These are phyloP conservation scores for Mycena belliarum DNA, from an alignment of 768 basidiomycete genomes.

Conservation along the genomic window DNA sequence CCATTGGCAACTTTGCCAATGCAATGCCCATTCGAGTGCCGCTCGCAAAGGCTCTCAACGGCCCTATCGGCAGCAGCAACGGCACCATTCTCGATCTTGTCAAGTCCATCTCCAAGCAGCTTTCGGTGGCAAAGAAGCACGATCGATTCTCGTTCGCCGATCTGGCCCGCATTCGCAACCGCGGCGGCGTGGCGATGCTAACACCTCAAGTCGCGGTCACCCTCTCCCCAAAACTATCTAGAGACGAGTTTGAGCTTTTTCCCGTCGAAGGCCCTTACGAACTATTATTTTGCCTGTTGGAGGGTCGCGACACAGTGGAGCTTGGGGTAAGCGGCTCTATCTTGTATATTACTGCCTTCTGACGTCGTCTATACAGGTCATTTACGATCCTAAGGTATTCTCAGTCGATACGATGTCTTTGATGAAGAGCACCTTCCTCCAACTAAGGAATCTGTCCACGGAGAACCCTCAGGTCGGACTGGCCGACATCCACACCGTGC, in stretches of 20 bases:
- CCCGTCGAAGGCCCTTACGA: not conserved
- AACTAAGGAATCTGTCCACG: no score
- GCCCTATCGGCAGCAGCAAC: not conserved
- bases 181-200: not conserved
- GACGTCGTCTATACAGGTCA: not conserved
- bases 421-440: no score
- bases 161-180: not conserved
- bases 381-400: not conserved
- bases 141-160: not conserved
- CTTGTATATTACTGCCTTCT: not conserved
- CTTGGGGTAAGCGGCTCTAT: not conserved
- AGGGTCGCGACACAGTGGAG: not conserved
- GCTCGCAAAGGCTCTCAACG: not conserved
- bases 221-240: not conserved
- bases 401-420: no score
- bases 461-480: no score
- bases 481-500: no score
- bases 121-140: not conserved
- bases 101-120: not conserved
- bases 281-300: not conserved
- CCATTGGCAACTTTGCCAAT: not conserved
- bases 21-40: not conserved
- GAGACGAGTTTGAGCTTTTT: not conserved
- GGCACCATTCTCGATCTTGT: not conserved
- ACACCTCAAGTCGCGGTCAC: not conserved